Conservation (phyloP, 192 early-diverging fungal genomes). For the Coemansia sp. region DNA sequence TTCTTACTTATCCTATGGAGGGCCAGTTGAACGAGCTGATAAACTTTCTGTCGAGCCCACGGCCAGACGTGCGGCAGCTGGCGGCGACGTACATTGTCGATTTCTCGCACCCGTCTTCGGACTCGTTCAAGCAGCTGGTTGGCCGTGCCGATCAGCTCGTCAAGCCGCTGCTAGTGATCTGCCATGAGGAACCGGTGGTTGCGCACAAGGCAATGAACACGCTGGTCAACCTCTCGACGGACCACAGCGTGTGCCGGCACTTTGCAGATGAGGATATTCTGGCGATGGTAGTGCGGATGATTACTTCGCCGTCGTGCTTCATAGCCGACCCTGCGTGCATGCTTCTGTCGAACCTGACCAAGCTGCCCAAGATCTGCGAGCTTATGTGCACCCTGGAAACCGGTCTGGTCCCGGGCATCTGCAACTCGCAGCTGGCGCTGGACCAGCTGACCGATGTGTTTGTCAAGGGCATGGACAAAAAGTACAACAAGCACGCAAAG, state of each 20-base stretch:
- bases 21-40: constrained; percentile 57
- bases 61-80: constrained; percentile 76
- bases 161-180: constrained; percentile 60
- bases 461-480: constrained; percentile 69
- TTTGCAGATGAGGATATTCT: constrained; percentile 70
- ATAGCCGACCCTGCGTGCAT: constrained; percentile 74
- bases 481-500: constrained; percentile 73
- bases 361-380: constrained; percentile 62
- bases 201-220: constrained; percentile 78
- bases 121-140: constrained; percentile 57
- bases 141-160: constrained; percentile 56
- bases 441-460: constrained; percentile 89
- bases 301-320: constrained; percentile 62
- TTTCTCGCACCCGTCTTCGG: constrained; percentile 56
- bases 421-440: constrained; percentile 52
- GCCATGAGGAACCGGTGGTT: constrained; percentile 65
- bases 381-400: constrained; percentile 63
- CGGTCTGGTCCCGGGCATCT: constrained; percentile 24
- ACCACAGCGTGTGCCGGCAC: constrained; percentile 53
- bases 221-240: constrained; percentile 79
- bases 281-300: constrained; percentile 58
- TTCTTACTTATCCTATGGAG: constrained; percentile 16
- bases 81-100: constrained; percentile 72
- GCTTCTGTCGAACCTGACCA: constrained; percentile 92
- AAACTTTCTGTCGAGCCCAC: constrained; percentile 63